Base-by-base conservation (phyloP, 1,139 yeast species). In the Nematodospora anomalae region DNA sequence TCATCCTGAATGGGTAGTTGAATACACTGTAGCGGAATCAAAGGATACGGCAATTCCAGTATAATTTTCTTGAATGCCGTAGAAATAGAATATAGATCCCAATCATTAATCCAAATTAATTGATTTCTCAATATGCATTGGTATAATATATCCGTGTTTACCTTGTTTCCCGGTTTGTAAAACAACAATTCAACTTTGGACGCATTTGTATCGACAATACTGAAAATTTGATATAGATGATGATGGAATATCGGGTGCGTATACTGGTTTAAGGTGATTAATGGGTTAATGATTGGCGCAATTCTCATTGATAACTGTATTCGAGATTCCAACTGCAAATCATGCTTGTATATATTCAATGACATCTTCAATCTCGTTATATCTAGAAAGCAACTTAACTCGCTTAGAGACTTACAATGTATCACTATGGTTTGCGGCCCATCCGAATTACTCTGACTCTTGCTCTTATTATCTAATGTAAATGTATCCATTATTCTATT, bases 331-430 rank as follows among this genome's bases (percentile, higher is more conserved):
- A 64, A 43, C 41, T 58, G 59, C 28, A 56, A 45, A 53, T 73
- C 64, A 49, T 68, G 58, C 51, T 68, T 53, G 58, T 87, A 89
- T 3, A 88, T 85, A 33, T 79, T 77, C 26, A 89, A 71, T 1
- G 94, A 84, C 32, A 92, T 82, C 48, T 90, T 82, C 37, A 92
- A 62, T 40, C 73, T 73, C 4, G 94, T 83, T 35, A 92, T 77
- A 57, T 89, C 96, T 13, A 89, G 64, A 44, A 72, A 62, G 32
- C 71, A 68, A 4, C 90, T 78, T 40, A 92, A 67, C 28, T 76
- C 81, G 9, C 84, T 68, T 21, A 92, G 60, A 35, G 76, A 72
- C 7, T 71, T 67, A 44, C 87, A 77, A 36, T 50, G 55, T 7
- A 53, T 41, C 6, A 46, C 46, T 16, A 34, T 24, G 8, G 42